phyloP scores from a whole-genome alignment of 1,284 basidiomycete genomes.

The Mycosarcoma mackinlayi region DNA sequence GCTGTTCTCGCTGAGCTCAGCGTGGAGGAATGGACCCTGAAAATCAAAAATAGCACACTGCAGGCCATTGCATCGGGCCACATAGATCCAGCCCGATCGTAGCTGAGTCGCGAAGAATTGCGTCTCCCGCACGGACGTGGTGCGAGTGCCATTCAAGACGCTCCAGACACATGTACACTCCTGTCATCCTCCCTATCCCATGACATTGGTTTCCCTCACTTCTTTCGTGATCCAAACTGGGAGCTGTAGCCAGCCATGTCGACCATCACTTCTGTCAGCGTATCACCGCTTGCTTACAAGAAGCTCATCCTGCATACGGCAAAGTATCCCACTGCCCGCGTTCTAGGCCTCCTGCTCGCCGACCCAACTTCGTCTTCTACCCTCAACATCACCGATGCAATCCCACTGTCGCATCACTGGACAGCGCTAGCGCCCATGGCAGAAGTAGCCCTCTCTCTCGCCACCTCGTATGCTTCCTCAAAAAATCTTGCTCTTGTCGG shows the following conservation, averaged over 20 bases:
- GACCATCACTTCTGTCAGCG: slow-evolving; percentile 12
- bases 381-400: slow-evolving; percentile 18
- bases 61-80: slow-evolving; percentile 7
- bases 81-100: neutral
- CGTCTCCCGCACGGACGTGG: slow-evolving; percentile 41
- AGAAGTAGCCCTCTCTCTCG: slow-evolving; percentile 37
- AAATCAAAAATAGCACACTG: neutral
- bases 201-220: too few species aligned
- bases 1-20: slow-evolving; percentile 27
- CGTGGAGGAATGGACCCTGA: slow-evolving; percentile 30
- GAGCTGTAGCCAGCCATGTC: slow-evolving; percentile 10
- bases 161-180: too few species aligned
- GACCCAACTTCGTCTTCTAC: slow-evolving; percentile 1
- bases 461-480: slow-evolving; percentile 24
- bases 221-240: neutral
- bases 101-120: slow-evolving; percentile 15
- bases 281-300: slow-evolving; percentile 43
- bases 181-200: too few species aligned
- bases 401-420: slow-evolving; percentile 53
- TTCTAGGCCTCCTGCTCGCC: slow-evolving; percentile 40
- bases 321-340: slow-evolving; percentile 45
- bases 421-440: slow-evolving; percentile 40
- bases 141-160: neutral
- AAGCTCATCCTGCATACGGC: slow-evolving; percentile 45
- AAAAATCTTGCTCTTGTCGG: slow-evolving; percentile 25